A percentile compares a stretch with the other conserved stretches of the same genome.
Evolutionary conservation across 1,139 yeast species (phyloP).

Genomic region (Sugiyamaella neomexicana): DNA sequence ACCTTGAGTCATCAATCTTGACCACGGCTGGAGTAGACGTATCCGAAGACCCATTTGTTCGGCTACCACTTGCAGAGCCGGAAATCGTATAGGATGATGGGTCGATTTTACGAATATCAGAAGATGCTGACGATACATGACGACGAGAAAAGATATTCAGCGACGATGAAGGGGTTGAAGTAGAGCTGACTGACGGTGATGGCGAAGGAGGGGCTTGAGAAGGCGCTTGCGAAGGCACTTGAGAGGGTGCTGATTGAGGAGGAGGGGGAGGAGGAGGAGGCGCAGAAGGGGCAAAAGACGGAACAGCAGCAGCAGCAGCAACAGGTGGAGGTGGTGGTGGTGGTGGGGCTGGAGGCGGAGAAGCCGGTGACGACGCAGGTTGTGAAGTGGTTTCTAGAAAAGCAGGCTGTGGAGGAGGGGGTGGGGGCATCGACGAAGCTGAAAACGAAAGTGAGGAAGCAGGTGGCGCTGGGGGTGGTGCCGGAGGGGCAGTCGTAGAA

Average conservation of each 20-base stretch:
- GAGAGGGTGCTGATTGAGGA: not conserved
- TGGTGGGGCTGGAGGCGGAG: constrained; percentile 29
- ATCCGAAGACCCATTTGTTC: constrained; percentile 24
- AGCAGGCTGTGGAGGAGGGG: constrained; percentile 30
- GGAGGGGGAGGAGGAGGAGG: constrained; percentile 24
- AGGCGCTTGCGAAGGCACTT: not conserved
- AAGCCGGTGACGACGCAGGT: constrained; percentile 26
- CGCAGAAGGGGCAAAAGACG: constrained; percentile 19
- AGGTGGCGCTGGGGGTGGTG: constrained; percentile 12
- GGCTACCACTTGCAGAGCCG: constrained; percentile 20
- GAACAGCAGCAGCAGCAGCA: too few relatives aligned
- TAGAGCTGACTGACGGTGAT: constrained; percentile 25
- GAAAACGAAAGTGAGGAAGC: constrained; percentile 14
- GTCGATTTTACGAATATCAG: constrained; percentile 36
- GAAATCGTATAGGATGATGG: constrained; percentile 39
- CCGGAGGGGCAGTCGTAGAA: constrained; percentile 19
- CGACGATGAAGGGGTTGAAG: constrained; percentile 18
- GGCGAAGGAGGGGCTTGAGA: constrained; percentile 1
- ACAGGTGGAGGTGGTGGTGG: constrained; percentile 21
- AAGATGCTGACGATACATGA: constrained; percentile 30
- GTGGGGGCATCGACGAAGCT: constrained; percentile 21
- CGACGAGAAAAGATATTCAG: constrained; percentile 29
- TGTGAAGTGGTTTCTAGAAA: constrained; percentile 20
- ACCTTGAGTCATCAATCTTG: constrained; percentile 70
- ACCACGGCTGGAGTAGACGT: constrained; percentile 20